Conservation (phyloP, 495 filamentous ascomycete genomes). For the Filosporella fistucella region DNA sequence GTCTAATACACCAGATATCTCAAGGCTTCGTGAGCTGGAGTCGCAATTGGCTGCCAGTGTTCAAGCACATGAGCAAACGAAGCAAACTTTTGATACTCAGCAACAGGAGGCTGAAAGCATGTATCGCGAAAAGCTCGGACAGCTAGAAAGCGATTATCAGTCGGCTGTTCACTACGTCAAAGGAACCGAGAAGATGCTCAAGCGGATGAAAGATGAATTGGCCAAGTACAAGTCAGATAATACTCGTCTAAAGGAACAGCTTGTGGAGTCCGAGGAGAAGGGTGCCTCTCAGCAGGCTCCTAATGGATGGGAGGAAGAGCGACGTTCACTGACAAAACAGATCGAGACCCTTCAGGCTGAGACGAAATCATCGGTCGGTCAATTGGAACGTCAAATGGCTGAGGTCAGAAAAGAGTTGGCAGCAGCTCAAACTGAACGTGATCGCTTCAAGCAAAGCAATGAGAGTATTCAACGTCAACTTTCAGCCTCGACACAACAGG, state of each 20-base stretch:
- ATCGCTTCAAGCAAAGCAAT: conserved; percentile 49
- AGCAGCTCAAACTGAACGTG: conserved; percentile 60
- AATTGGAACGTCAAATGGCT: conserved; percentile 67
- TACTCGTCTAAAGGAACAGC: conserved; percentile 71
- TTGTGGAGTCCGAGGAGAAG: conserved; percentile 54
- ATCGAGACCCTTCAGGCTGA: conserved; percentile 63
- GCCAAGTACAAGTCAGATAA: conserved; percentile 84
- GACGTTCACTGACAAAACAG: conserved; percentile 57
- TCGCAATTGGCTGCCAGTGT: conserved; percentile 76
- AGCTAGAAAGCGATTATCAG: conserved; percentile 94
- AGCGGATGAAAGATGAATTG: conserved; percentile 96
- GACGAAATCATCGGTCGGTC: conserved; percentile 56
- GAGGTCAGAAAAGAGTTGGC: conserved; percentile 64
- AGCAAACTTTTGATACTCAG: conserved; percentile 65
- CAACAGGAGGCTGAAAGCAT: conserved; percentile 78
- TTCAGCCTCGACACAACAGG: conserved; percentile 45
- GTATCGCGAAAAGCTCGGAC: conserved; percentile 86
- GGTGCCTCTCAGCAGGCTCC: conserved; percentile 34
- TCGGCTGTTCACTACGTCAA: conserved; percentile 99
- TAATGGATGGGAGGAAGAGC: conserved; percentile 74
- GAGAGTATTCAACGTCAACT: conserved; percentile 58
- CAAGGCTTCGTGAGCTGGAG: conserved; percentile 83
- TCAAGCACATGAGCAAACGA: conserved; percentile 80
- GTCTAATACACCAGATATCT: conserved; percentile 73
- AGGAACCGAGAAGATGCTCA: conserved; percentile 97